A percentile compares a stretch with the other conserved stretches of the same genome.
phyloP scores from a whole-genome alignment of 495 filamentous ascomycete species.

The Pyronema domesticum region DNA sequence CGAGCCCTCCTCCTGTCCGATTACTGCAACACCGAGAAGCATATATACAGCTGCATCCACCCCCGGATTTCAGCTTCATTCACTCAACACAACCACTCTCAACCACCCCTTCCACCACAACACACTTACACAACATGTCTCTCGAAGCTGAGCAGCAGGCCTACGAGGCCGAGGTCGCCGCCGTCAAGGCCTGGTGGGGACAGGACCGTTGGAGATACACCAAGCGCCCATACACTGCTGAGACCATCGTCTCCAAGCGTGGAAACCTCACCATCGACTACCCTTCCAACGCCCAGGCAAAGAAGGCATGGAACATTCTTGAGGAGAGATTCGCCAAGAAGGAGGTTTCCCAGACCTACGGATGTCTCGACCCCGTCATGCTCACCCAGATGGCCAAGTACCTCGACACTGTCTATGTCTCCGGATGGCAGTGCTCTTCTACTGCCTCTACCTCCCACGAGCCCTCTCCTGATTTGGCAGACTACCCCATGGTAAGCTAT shows the following conservation, averaged over 20 bases:
- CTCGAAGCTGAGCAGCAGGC: constrained; percentile 68
- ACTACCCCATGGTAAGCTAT: constrained; percentile 71
- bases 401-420: constrained; percentile 94
- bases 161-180: constrained; percentile 63
- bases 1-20: not conserved
- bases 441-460: constrained; percentile 89
- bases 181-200: constrained; percentile 85
- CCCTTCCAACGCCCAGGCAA: constrained; percentile 66
- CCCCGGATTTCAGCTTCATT: not conserved
- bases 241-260: constrained; percentile 90
- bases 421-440: constrained; percentile 95
- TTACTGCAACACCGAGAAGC: not conserved
- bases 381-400: constrained; percentile 99
- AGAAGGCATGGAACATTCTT: constrained; percentile 87
- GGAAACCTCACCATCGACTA: constrained; percentile 85
- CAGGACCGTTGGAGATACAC: constrained; percentile 85
- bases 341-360: constrained; percentile 84
- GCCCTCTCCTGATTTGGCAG: constrained; percentile 91
- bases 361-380: constrained; percentile 94
- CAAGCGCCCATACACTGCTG: constrained; percentile 80
- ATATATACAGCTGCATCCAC: not conserved
- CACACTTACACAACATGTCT: constrained; percentile 12
- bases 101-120: constrained; percentile 30
- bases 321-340: constrained; percentile 67
- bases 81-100: constrained; percentile 29